These are phyloP conservation scores for Dactylella cylindrospora DNA, from an alignment of 2,329 filamentous ascomycete genomes.

Conservation along the genomic window DNA sequence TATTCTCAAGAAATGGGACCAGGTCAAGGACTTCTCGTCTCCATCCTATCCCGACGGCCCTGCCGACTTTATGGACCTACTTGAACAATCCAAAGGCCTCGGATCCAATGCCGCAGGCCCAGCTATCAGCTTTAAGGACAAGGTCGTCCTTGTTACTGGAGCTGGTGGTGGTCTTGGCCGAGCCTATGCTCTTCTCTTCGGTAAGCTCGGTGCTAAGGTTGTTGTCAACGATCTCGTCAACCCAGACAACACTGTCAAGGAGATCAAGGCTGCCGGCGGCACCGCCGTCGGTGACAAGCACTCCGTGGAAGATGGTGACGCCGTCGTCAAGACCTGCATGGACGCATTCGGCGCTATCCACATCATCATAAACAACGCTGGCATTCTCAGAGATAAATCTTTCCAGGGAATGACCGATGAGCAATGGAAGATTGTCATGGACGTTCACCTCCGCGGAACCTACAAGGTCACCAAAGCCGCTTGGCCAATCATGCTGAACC, in stretches of 20 bases:
- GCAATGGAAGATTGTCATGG: constrained; percentile 87
- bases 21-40: constrained; percentile 81
- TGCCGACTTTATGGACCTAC: constrained; percentile 81
- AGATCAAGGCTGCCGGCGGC: constrained; percentile 87
- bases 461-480: constrained; percentile 97
- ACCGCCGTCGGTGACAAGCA: constrained; percentile 91
- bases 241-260: constrained; percentile 84
- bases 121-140: constrained; percentile 77
- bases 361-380: constrained; percentile 95
- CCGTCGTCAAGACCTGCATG: constrained; percentile 87
- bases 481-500: constrained; percentile 96
- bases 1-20: constrained; percentile 83
- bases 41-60: constrained; percentile 80
- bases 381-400: constrained; percentile 95
- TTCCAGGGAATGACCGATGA: constrained; percentile 97
- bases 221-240: constrained; percentile 96
- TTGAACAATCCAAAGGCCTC: constrained; percentile 80
- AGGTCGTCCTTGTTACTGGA: constrained; percentile 83
- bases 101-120: constrained; percentile 70
- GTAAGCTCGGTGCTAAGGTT: constrained; percentile 77
- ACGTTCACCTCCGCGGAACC: constrained; percentile 89
- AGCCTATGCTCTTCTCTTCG: constrained; percentile 83
- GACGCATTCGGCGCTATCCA: constrained; percentile 92
- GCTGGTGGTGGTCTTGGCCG: constrained; percentile 89
- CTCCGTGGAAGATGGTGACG: constrained; percentile 87